Base-by-base conservation (phyloP, 2,329 filamentous ascomycete genomes). In the Aureobasidium sp. region DNA sequence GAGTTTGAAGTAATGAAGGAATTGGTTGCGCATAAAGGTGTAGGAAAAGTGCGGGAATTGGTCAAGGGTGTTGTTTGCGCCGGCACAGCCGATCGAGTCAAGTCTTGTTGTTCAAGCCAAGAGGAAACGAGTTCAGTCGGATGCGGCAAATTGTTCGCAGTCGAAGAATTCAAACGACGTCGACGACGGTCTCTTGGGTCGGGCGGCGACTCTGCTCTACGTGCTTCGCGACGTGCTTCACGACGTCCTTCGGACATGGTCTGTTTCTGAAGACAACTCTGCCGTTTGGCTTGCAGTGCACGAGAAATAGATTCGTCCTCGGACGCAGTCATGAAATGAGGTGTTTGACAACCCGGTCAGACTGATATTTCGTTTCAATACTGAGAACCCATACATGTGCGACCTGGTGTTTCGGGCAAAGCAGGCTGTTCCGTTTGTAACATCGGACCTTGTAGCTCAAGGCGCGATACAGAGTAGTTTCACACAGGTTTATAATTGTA, bases 51-150 rank as follows among this genome's bases (percentile, higher is more conserved):
- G 47, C 8, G n/a, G 17, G 34, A 51, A 15, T 36, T 51, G 27
- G n/a, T 36, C n/a, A 15, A 42, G 32, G 37, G 26, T 10, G 51
- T 42, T 55, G 51, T 55, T 55, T 55, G 51, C 37, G 37, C 36
- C 9, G 20, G 51, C 37, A 15, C 36, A 42, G 15, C 17, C 9
- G 51, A 17, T 26, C 51, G 51, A 29, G 51, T 29, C 36, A 36
- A 46, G 10, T 36, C 39, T 44, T 46, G 53, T 57, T 57, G 53
- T 17, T 57, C 53, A 34, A 46, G 53, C 53, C 53, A 57, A 57
- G 53, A 46, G 39, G 29, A 34, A 15, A 57, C 53, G 20, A 46
- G 13, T 23, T 36, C 53, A 55, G 37, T 41, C 15, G 52, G 37
- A 32, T 29, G 37, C 20, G 55, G 12, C 20, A 20, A 37, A n/a